Evolutionary conservation across 257 asterid genomes (phyloP), one percentile per base, ranked within the genome.

Genomic region (Agastache rugosa): DNA sequence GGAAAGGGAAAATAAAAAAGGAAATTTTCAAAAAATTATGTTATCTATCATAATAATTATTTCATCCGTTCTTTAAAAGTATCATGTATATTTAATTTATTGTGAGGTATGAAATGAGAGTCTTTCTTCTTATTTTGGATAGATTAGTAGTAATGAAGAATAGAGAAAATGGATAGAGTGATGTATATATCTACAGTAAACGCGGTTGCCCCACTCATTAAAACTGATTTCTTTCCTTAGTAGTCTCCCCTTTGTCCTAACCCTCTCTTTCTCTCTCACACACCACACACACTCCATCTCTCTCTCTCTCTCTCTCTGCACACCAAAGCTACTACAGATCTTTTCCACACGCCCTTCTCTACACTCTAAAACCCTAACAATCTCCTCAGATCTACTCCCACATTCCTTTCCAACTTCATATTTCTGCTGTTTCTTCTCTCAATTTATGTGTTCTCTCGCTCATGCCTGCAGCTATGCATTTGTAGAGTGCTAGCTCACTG

Each of bases 291-390:
- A 27, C 47, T 27, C 42, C 12, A 2, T 5, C 25, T 20, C 25
- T 35, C 39, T 19, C 34, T 14, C 23, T 19, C 35, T 9, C 22
- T 50, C 5, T 19, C 70, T 29, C 25, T 29, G 37, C 80, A 7
- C 81, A 8, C 51, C 78, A 8, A 74, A 58, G 53, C 39, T 37
- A 20, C 70, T 55, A 39, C 65, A 45, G 17, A 65, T 66, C 78
- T 68, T 68, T 25, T 11, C 67, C 25, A 31, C 78, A 20, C 59
- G 0, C 73, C 4, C 64, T 42, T 48, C 79, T 65, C 75, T 41
- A 11, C 22, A 68, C 74, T 60, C 83, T 63, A 67, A 78, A 85
- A 77, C 86, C 88, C 87, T 79, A 84, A 73, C 79, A 58, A 72
- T 69, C 56, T 29, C 53, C 71, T 60, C 87, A 82, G 91, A 86